phyloP scores from a whole-genome alignment of 208 protist genomes.

The Zelonia costaricensis region DNA sequence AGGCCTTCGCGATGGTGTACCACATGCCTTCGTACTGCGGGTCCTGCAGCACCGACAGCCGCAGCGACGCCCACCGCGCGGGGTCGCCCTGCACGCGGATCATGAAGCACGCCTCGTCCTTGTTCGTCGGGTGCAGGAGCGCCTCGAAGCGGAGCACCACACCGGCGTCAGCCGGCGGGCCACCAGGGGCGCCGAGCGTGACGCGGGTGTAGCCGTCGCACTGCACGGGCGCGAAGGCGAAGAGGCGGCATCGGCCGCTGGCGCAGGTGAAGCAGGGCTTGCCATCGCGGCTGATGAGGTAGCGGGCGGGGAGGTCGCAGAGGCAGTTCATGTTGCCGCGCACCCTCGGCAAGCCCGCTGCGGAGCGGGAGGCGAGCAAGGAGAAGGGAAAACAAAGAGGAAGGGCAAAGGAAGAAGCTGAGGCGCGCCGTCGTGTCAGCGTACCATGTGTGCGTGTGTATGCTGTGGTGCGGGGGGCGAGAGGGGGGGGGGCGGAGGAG shows the following conservation, averaged over 20 bases:
- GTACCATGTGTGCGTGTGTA: too few relatives aligned
- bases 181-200: slow-evolving; percentile 29
- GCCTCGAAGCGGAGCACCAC: slow-evolving; percentile 78
- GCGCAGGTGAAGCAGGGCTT: slow-evolving; percentile 60
- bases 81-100: slow-evolving; percentile 28
- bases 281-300: slow-evolving; percentile 51
- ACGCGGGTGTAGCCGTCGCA: slow-evolving; percentile 69
- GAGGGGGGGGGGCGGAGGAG: too few relatives aligned
- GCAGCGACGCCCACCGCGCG: slow-evolving; percentile 16
- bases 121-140: slow-evolving; percentile 47
- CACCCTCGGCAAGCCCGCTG: too few relatives aligned
- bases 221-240: slow-evolving; percentile 48
- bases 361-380: too few relatives aligned
- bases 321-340: slow-evolving; percentile 91
- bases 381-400: too few relatives aligned
- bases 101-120: slow-evolving; percentile 34
- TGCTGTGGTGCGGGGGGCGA: too few relatives aligned
- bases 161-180: slow-evolving; percentile 23
- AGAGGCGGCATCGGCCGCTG: slow-evolving; percentile 62
- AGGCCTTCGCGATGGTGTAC: slow-evolving; percentile 53
- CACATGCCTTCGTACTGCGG: slow-evolving; percentile 45
- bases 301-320: slow-evolving; percentile 52
- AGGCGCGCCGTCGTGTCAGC: too few relatives aligned
- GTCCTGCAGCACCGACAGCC: slow-evolving; percentile 45
- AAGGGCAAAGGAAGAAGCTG: too few relatives aligned